Evolutionary conservation across 345 rosid species (phyloP).

Genomic region (Isatis tinctoria): DNA sequence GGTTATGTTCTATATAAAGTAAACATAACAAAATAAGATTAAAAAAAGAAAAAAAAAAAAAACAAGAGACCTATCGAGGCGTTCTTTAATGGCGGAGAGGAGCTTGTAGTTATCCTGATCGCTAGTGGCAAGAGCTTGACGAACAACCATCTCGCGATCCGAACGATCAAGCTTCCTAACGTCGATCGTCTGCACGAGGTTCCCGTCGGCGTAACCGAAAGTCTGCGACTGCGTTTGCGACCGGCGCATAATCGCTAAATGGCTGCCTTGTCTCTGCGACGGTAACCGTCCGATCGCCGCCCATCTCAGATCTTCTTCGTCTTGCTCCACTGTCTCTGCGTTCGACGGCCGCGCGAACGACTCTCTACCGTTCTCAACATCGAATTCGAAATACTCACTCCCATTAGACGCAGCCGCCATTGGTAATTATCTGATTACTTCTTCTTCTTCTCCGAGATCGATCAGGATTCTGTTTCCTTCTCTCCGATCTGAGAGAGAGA

Average conservation of each 20-base stretch:
- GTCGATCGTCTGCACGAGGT: constrained; percentile 51
- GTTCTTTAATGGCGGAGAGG: constrained; percentile 69
- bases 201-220: constrained; percentile 28
- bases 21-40: neutral
- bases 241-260: constrained; percentile 40
- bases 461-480: neutral
- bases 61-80: constrained; percentile 55
- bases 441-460: neutral
- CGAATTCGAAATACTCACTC: constrained; percentile 72
- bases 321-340: constrained; percentile 59
- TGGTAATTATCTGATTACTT: no score
- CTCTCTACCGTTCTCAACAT: constrained; percentile 44
- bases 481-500: neutral
- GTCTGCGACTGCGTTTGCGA: constrained; percentile 33
- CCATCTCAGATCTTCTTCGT: constrained; percentile 74
- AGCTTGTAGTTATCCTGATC: constrained; percentile 71
- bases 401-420: constrained; percentile 68
- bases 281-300: constrained; percentile 70
- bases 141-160: constrained; percentile 63
- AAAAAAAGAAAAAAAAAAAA: neutral
- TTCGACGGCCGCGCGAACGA: constrained; percentile 66
- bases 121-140: constrained; percentile 76
- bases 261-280: constrained; percentile 48
- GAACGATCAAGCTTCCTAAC: constrained; percentile 58
- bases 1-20: no score